These are phyloP conservation scores for Sophora flavescens DNA, from an alignment of 306 rosid species.

Conservation along the genomic window DNA sequence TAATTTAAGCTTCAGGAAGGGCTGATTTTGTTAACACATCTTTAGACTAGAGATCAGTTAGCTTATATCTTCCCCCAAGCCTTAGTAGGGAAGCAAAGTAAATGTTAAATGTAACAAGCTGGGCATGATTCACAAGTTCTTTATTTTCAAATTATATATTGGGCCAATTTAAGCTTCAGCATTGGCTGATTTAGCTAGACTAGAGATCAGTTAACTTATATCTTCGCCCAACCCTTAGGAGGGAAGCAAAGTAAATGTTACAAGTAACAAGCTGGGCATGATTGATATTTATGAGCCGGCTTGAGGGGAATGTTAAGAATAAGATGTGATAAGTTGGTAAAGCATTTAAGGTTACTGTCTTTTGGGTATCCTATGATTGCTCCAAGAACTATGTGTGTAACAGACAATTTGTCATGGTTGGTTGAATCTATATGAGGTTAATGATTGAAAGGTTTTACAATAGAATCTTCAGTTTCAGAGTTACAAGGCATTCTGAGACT, in stretches of 20 bases:
- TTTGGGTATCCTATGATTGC: too few species aligned
- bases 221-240: neutral
- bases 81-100: neutral
- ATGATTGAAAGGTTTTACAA: neutral
- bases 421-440: neutral
- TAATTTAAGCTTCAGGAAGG: neutral
- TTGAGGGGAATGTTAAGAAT: neutral
- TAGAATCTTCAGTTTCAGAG: neutral
- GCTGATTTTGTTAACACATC: neutral
- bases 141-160: neutral
- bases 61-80: neutral
- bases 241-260: neutral
- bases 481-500: neutral
- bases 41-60: slow-evolving; percentile 3
- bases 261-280: neutral
- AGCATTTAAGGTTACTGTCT: too few species aligned
- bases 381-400: too few species aligned
- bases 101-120: too few species aligned
- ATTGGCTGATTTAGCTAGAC: neutral
- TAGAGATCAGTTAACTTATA: neutral
- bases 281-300: neutral
- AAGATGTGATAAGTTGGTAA: too few species aligned
- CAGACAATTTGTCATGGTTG: neutral
- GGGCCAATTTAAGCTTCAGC: neutral
- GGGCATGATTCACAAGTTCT: neutral